These are phyloP conservation scores for Penicillium frequentans DNA, from an alignment of 2,329 filamentous ascomycete genomes.

Conservation along the genomic window DNA sequence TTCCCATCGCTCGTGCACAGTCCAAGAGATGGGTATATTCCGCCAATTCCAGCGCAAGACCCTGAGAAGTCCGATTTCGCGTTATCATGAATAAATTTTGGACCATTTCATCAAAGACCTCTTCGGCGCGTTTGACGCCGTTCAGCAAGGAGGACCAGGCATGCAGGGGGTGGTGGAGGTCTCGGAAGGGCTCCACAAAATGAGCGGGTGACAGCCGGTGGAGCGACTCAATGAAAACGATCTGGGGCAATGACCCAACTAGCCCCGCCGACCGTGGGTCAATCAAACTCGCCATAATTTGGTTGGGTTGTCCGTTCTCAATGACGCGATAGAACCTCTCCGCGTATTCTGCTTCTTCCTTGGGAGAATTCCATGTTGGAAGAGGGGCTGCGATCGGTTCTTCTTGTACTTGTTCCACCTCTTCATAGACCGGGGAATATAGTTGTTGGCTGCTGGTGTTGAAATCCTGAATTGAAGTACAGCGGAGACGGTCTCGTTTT, in stretches of 20 bases:
- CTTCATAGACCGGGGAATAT: background rate
- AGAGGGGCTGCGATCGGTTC: background rate
- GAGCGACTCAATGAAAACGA: conserved; percentile 64
- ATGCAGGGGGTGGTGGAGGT: conserved; percentile 53
- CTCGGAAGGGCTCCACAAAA: conserved; percentile 49
- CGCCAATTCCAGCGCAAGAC: conserved; percentile 40
- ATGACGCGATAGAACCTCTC: conserved; percentile 28
- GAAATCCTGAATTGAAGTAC: background rate
- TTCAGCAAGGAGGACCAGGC: conserved; percentile 45
- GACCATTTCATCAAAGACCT: conserved; percentile 42
- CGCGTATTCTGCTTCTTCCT: conserved; percentile 12
- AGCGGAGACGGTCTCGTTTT: background rate
- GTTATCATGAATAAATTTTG: conserved; percentile 40
- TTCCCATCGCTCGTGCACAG: conserved; percentile 51
- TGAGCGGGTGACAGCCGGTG: conserved; percentile 60
- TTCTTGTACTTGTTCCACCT: background rate
- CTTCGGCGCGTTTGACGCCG: conserved; percentile 38
- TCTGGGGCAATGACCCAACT: conserved; percentile 49
- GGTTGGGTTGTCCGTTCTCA: conserved; percentile 40
- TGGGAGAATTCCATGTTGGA: conserved; percentile 10
- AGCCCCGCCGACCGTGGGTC: conserved; percentile 31
- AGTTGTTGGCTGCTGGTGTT: background rate
- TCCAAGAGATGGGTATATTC: conserved; percentile 57
- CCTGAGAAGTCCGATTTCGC: conserved; percentile 36
- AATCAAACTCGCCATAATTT: conserved; percentile 38